phyloP scores from a whole-genome alignment of 495 filamentous ascomycete genomes.

The Penicillium pulvis region DNA sequence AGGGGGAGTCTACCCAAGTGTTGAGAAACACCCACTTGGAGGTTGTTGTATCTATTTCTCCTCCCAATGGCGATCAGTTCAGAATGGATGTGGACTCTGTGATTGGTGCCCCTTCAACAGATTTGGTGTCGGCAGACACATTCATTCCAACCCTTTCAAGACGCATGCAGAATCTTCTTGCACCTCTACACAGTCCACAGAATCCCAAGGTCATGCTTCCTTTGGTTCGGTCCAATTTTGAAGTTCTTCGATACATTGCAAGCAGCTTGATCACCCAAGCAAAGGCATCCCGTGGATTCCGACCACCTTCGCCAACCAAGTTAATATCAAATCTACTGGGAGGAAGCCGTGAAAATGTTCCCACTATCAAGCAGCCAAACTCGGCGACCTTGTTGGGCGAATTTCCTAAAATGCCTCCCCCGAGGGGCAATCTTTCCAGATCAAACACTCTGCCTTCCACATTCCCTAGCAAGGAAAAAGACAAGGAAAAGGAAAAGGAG shows the following conservation, averaged over 20 bases:
- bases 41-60: slow-evolving; percentile 40
- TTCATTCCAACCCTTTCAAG: slow-evolving; percentile 70
- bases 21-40: slow-evolving; percentile 37
- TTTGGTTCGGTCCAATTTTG: slow-evolving; percentile 54
- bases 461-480: slow-evolving; percentile 34
- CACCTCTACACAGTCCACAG: slow-evolving; percentile 65
- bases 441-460: slow-evolving; percentile 45
- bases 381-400: slow-evolving; percentile 41
- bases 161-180: slow-evolving; percentile 60
- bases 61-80: slow-evolving; percentile 48
- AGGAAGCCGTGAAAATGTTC: slow-evolving; percentile 46
- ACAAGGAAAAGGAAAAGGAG: slow-evolving; percentile 23
- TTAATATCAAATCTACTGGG: slow-evolving; percentile 81
- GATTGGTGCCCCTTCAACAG: slow-evolving; percentile 63
- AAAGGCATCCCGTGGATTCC: slow-evolving; percentile 57
- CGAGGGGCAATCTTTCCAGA: slow-evolving; percentile 35
- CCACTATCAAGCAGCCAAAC: slow-evolving; percentile 38
- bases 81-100: slow-evolving; percentile 60
- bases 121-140: slow-evolving; percentile 67
- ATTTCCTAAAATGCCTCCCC: slow-evolving; percentile 43
- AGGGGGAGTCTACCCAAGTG: slow-evolving; percentile 31
- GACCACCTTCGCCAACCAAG: slow-evolving; percentile 85
- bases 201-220: slow-evolving; percentile 67
- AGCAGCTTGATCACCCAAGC: slow-evolving; percentile 59
- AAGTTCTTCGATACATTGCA: slow-evolving; percentile 71